Percentiles rank a stretch among this genome's conserved stretches.
Evolutionary conservation across 2,329 filamentous ascomycete genomes (phyloP).

Genomic region (Albifimbria verrucaria): DNA sequence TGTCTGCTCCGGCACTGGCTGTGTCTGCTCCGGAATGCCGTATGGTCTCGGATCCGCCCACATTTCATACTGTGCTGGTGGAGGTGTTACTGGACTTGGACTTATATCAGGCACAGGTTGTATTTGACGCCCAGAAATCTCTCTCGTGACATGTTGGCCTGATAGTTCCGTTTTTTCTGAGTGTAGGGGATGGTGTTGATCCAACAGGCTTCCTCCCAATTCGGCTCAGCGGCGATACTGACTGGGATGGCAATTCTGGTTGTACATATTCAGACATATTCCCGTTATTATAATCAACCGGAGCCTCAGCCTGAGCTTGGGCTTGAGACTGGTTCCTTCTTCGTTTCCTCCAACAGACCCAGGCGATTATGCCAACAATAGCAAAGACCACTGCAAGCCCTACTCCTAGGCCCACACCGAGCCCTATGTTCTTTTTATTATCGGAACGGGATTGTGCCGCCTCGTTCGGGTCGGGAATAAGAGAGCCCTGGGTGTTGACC

Average conservation of each 20-base stretch:
- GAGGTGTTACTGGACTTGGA: not conserved
- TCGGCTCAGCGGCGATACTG: not conserved
- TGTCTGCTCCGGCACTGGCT: not conserved
- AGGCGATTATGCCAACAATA: not conserved
- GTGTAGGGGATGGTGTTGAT: not conserved
- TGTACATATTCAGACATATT: not conserved
- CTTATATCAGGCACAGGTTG: not conserved
- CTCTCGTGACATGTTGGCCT: not conserved
- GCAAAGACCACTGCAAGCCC: not conserved
- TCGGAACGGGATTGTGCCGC: not conserved
- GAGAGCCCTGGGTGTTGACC: not conserved
- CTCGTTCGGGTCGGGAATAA: not conserved
- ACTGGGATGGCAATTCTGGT: not conserved
- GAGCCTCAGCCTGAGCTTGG: not conserved
- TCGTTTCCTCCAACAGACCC: not conserved
- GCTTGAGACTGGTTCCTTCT: not conserved
- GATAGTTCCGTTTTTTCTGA: not conserved
- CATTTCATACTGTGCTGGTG: not conserved
- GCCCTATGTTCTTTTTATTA: not conserved
- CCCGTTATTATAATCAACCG: not conserved
- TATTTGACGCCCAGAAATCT: not conserved
- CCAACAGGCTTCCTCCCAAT: not conserved
- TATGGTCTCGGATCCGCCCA: not conserved
- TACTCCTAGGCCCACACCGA: not conserved
- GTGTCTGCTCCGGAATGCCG: too few relatives aligned